phyloP scores from a whole-genome alignment of 148 eudicot species.

The Nepenthes mirabilis region DNA sequence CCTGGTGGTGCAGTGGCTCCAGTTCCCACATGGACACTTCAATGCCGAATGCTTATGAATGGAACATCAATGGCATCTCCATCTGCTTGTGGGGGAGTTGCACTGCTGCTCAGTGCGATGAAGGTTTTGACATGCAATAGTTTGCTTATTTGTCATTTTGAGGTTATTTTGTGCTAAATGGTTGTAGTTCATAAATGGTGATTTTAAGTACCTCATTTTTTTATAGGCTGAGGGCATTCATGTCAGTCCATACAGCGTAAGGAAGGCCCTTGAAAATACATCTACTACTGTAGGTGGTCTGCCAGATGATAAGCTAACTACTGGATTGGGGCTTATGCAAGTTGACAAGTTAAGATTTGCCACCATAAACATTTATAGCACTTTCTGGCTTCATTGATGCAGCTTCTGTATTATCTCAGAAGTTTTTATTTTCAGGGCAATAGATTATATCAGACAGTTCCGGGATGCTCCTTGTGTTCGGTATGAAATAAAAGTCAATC shows the following conservation, averaged over 20 bases:
- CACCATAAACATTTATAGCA: background rate
- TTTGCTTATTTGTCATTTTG: conserved; percentile 9
- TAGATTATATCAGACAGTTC: conserved; percentile 60
- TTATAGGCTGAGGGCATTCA: conserved; percentile 73
- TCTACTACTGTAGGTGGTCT: conserved; percentile 48
- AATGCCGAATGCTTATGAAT: conserved; percentile 93
- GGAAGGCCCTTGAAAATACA: conserved; percentile 94
- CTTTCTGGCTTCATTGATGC: background rate
- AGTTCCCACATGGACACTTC: conserved; percentile 98
- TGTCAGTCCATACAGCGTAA: conserved; percentile 78
- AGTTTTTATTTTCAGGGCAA: conserved; percentile 43
- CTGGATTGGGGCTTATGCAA: conserved; percentile 97
- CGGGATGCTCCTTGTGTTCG: conserved; percentile 47
- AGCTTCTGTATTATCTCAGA: background rate
- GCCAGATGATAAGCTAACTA: conserved; percentile 77
- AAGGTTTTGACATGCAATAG: conserved; percentile 45
- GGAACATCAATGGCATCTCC: conserved; percentile 99
- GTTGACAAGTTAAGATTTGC: conserved; percentile 71
- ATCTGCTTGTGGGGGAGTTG: conserved; percentile 93
- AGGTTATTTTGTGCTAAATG: background rate
- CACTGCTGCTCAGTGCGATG: conserved; percentile 86
- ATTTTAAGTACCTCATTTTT: background rate
- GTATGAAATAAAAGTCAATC: conserved; percentile 63
- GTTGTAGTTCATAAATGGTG: background rate
- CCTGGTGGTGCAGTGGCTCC: conserved; percentile 99